Evolutionary conservation across 306 rosid species (phyloP), one percentile per base, ranked within the genome.

Genomic region (Luffa aegyptiaca): DNA sequence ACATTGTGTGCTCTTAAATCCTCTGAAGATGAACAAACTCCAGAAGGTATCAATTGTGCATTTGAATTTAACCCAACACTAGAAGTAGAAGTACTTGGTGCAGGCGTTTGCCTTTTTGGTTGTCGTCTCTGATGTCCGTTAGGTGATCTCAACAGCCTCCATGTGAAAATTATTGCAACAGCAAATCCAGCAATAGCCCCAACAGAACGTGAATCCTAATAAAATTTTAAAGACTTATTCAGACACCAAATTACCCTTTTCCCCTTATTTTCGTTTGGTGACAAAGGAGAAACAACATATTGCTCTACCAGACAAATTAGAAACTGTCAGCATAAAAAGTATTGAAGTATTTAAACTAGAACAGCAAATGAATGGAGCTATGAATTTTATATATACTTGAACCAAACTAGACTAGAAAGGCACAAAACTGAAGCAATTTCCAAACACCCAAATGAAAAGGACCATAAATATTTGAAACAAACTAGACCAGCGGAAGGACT

Each of bases 151-250:
- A 93, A 88, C 79, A 92, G 91, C 88, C 97, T 89, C 99, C 97
- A 95, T 2, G 97, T 90, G 88, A 95, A 93, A 46, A 91, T 85
- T 82, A 95, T 87, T 13, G 97, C 97, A 65, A 95, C 87, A 64
- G 96, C 97, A 82, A 95, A 86, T 79, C 99, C 97, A 58, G 97
- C 97, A 45, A 95, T 83, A 3, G 99, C 99, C 82, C 99, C 99
- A 80, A 93, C 74, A 58, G 97, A 92, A 45, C 92, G 93, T 65
- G 88, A 56, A 86, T 93, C 93, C 99, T 95, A 89, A 56, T 49
- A 86, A 52, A 87, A 87, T 79, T 57, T 75, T 37, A n/a, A 42
- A 72, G 61, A 21, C 8, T 3, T 76, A 82, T 79, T 70, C 2
- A 72, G 80, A 70, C 61, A 61, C 41, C 63, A 48, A n/a, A 63